Evolutionary conservation across 2,329 filamentous ascomycete species (phyloP), one percentile per base, ranked within the genome.

Genomic region (Talaromyces albobiverticillius): DNA sequence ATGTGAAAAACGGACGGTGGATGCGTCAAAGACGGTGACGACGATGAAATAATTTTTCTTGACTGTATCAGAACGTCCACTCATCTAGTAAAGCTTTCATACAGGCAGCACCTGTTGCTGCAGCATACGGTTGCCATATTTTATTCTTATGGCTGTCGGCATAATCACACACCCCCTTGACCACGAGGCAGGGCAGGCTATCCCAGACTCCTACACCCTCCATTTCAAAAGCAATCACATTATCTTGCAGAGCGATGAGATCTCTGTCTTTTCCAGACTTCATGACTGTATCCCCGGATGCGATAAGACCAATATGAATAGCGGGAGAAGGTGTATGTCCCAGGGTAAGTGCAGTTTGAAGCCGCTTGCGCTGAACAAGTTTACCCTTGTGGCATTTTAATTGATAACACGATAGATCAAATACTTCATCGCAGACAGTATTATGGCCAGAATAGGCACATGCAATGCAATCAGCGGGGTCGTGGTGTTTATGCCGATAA

Each of bases 131-230:
- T 51, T 74, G 71, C 73, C 71, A 76, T 3, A 10, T 46, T 23
- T 71, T 69, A 45, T 61, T 68, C 51, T 72, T 72, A 53, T 73
- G 71, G 22, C 68, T 67, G 54, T 74, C 71, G 1, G 68, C 64
- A 34, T 74, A 74, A 57, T 76, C 67, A 22, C 68, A 73, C 0
- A 73, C 65, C 3, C 71, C 60, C 41, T 63, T 63, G 49, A 63
- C 53, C n/a, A 63, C 40, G 6, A 62, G 18, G 22, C 57, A 68
- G 3, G 60, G 59, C 22, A 61, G 59, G 22, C 48, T 16, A 22
- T 60, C 54, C 54, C 55, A 60, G 10, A 56, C 54, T 11, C 59
- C 61, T 8, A 57, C 60, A 7, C 57, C 61, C 45, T 62, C 60
- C 61, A 63, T 63, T 51, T 63, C 61, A 43, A 62, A 62, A 20